Percentiles rank a stretch among this genome's conserved stretches.
phyloP scores from a whole-genome alignment of 129 eudicot species.

The Cynara cardunculus region DNA sequence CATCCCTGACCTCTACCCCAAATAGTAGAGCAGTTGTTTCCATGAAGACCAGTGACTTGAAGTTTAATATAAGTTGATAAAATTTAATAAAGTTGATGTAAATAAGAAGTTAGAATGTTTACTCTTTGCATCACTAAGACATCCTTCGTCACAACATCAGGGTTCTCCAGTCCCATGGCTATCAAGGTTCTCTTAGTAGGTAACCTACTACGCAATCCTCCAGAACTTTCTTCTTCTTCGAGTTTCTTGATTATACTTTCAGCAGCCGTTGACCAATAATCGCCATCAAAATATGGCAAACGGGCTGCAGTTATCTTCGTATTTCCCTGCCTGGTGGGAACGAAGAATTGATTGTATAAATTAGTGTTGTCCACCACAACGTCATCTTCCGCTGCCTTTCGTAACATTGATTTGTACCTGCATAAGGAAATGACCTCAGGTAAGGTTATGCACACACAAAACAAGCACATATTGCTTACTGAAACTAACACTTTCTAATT shows the following conservation, averaged over 20 bases:
- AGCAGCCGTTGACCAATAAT: constrained; percentile 62
- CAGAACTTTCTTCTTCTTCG: constrained; percentile 38
- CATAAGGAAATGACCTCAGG: not conserved
- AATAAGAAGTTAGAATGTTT: not conserved
- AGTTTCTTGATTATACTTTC: constrained; percentile 35
- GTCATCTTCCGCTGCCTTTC: constrained; percentile 49
- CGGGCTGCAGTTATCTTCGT: constrained; percentile 62
- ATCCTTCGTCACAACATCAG: constrained; percentile 46
- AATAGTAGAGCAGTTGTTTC: no score
- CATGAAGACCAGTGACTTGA: no score
- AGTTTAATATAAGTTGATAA: not conserved
- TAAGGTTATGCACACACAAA: no score
- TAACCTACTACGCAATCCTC: constrained; percentile 27
- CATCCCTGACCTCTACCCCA: not conserved
- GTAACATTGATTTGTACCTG: constrained; percentile 76
- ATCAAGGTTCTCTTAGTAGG: constrained; percentile 41
- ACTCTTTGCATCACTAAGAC: constrained; percentile 65
- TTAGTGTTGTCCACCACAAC: constrained; percentile 54
- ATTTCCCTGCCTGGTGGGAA: constrained; percentile 32
- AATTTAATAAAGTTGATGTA: not conserved
- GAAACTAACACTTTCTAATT: not conserved
- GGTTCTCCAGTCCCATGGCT: constrained; percentile 45
- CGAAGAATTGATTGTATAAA: constrained; percentile 56
- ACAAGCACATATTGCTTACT: no score
- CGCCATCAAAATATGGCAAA: constrained; percentile 83